These are phyloP conservation scores for Hypoxylon sp. DNA, from an alignment of 2,329 filamentous ascomycete genomes.

Conservation along the genomic window DNA sequence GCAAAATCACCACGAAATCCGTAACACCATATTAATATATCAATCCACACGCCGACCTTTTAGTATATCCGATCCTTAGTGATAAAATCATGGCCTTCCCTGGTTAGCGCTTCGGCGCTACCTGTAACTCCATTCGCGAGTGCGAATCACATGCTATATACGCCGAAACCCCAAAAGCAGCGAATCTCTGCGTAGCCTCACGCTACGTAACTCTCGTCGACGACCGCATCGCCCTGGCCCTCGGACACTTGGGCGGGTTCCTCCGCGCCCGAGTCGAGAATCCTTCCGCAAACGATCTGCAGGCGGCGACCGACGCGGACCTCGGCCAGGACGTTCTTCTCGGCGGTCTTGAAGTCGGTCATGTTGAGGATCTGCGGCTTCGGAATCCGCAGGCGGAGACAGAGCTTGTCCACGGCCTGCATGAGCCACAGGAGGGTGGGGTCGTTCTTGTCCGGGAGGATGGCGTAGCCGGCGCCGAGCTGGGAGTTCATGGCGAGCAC, in stretches of 20 bases:
- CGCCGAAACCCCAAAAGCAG: neutral
- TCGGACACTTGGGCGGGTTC: constrained; percentile 11
- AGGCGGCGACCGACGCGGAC: constrained; percentile 42
- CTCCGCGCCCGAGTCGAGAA: constrained; percentile 35
- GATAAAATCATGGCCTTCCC: neutral
- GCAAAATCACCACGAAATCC: neutral
- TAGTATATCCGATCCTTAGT: neutral
- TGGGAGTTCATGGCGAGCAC: constrained; percentile 42
- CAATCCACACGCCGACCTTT: neutral
- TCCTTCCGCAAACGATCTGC: constrained; percentile 43
- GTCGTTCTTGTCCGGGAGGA: constrained; percentile 47
- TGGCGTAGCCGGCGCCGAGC: constrained; percentile 47
- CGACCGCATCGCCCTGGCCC: constrained; percentile 17
- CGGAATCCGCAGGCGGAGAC: constrained; percentile 42
- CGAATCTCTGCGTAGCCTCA: neutral
- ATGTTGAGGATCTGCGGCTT: constrained; percentile 44
- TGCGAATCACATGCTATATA: neutral
- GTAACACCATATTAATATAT: constrained; percentile 4
- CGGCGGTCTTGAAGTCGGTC: constrained; percentile 47
- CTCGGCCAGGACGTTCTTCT: constrained; percentile 45
- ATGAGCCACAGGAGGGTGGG: constrained; percentile 46
- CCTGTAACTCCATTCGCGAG: constrained; percentile 4
- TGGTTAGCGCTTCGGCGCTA: neutral
- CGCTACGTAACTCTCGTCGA: constrained; percentile 12
- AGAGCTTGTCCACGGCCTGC: constrained; percentile 45